These are phyloP conservation scores for Phytophthora tentaculata DNA, from an alignment of 352 stramenopile genomes.

Conservation along the genomic window DNA sequence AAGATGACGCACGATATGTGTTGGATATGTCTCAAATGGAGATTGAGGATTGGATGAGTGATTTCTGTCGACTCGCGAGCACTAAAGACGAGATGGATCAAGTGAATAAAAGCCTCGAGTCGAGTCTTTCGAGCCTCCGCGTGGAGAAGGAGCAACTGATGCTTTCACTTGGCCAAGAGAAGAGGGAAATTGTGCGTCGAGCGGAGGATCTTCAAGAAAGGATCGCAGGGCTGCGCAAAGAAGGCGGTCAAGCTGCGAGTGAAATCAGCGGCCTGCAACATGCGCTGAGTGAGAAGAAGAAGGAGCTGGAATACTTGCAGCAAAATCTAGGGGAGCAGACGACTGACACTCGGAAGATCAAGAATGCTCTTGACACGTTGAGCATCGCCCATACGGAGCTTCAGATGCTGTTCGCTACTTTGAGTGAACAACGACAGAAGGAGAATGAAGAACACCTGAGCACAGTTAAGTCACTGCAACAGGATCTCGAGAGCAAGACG, in stretches of 20 bases:
- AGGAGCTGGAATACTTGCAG: constrained; percentile 34
- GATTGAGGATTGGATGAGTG: constrained; percentile 24
- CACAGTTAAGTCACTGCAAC: constrained; percentile 15
- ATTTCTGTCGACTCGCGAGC: background rate
- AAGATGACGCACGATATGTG: constrained; percentile 15
- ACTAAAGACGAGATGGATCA: constrained; percentile 11
- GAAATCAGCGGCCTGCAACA: constrained; percentile 30
- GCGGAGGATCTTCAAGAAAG: constrained; percentile 34
- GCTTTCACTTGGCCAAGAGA: constrained; percentile 32
- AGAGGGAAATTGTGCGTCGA: constrained; percentile 24
- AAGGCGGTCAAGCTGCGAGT: constrained; percentile 10
- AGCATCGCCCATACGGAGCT: constrained; percentile 16
- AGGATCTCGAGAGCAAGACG: constrained; percentile 19
- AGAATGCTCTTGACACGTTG: constrained; percentile 17
- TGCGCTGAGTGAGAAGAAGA: constrained; percentile 33
- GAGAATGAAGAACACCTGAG: constrained; percentile 15
- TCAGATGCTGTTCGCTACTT: constrained; percentile 9
- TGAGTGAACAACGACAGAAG: constrained; percentile 17
- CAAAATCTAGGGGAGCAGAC: constrained; percentile 34
- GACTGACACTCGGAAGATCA: constrained; percentile 23
- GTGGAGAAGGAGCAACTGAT: constrained; percentile 31
- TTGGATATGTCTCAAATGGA: constrained; percentile 21
- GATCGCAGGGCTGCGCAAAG: constrained; percentile 31
- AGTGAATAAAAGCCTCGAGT: constrained; percentile 5
- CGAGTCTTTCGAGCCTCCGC: constrained; percentile 16